Evolutionary conservation across 176 grass and related monocot species (phyloP).

Genomic region (Carex kokanica): DNA sequence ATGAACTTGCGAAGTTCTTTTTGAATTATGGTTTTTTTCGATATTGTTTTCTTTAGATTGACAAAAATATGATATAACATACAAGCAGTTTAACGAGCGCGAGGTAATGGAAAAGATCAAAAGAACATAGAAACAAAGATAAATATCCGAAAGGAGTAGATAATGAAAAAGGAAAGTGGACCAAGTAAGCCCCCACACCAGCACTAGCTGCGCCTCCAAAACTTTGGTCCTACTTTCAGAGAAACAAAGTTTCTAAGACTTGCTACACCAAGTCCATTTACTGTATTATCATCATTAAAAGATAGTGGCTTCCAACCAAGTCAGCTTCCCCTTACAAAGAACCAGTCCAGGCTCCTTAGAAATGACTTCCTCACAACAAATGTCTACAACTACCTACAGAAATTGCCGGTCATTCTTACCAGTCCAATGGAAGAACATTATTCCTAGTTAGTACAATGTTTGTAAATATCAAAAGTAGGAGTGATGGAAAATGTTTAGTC

Average conservation of each 20-base stretch:
- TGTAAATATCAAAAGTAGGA: not conserved
- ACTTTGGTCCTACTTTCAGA: not conserved
- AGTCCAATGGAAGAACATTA: not conserved
- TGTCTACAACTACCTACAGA: not conserved
- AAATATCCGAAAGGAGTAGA: not conserved
- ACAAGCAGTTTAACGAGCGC: not conserved
- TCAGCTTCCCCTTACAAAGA: constrained; percentile 38
- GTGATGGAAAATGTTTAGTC: not conserved
- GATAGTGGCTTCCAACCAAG: constrained; percentile 47
- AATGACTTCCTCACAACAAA: not conserved
- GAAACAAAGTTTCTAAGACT: not conserved
- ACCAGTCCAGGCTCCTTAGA: constrained; percentile 21
- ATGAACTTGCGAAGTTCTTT: not conserved
- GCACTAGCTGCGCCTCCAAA: not conserved
- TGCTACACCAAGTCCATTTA: constrained; percentile 16
- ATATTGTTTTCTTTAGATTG: not conserved
- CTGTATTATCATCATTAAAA: not conserved
- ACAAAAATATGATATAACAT: not conserved
- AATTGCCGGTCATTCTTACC: rapidly evolving
- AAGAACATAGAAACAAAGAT: not conserved
- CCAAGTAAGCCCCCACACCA: not conserved
- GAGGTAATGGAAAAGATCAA: not conserved
- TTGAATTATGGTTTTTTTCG: not conserved
- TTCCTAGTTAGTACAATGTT: not conserved
- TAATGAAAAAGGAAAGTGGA: constrained; percentile 7